Evolutionary conservation across 306 rosid species (phyloP), one percentile per base, ranked within the genome.

Genomic region (Cyamopsis tetragonoloba): DNA sequence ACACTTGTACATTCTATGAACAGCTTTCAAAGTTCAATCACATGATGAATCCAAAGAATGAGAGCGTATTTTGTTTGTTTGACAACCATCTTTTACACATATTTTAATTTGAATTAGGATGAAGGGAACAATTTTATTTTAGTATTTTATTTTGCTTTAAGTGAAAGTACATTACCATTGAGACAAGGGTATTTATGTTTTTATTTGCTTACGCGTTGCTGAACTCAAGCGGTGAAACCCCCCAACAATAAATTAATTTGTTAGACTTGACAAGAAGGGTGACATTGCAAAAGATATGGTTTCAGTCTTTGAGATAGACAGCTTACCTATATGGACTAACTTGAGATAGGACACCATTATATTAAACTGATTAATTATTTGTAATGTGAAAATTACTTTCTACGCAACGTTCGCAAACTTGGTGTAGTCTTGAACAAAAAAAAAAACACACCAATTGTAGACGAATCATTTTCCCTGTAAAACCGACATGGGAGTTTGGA

Each of bases 401-500:
- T 64, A 77, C 9, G 57, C 77, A 55, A 64, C 20, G 46, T 20
- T 67, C 7, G 24, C 59, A 26, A 27, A 57, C 14, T 28, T 32
- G 31, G 30, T 23, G 46, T 2, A 48, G 54, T 63, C 19, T 51
- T 49, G 15, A 15, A 22, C 72, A 12, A 17, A 63, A 14, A 22
- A n/a, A n/a, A n/a, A n/a, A n/a, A n/a, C n/a, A n/a, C n/a, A 4
- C 56, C 5, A 66, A 76, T 72, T 41, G 74, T 79, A 71, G 57
- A 71, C 51, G 22, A 22, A 74, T 66, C 68, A n/a, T 38, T 66
- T 74, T 74, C 73, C 68, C 62, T 3, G 9, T 59, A 7, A 38
- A 57, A 18, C 76, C 39, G 6, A 62, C 30, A 0, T 13, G 12
- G 50, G 37, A 14, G 43, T 17, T 43, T 12, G 19, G 26, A 42